These are phyloP conservation scores for Podospora australis DNA, from an alignment of 495 filamentous ascomycete genomes.

Conservation along the genomic window DNA sequence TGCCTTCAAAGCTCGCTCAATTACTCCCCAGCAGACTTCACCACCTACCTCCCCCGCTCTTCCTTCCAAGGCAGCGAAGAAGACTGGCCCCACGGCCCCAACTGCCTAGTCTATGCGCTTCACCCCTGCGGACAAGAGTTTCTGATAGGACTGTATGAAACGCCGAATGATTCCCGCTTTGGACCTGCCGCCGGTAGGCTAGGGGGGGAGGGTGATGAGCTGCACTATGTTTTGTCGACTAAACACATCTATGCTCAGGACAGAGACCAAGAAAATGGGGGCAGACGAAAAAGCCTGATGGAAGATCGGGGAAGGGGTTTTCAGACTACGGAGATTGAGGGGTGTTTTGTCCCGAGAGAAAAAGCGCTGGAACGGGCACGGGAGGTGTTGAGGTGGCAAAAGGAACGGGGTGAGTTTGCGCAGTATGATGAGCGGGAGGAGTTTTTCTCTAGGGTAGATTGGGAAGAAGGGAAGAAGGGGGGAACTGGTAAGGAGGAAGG, in stretches of 20 bases:
- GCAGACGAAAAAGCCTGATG: background rate
- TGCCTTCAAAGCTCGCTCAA: constrained; percentile 24
- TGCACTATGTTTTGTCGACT: constrained; percentile 40
- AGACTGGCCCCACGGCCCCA: constrained; percentile 34
- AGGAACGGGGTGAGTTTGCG: constrained; percentile 24
- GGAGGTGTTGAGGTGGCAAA: constrained; percentile 17
- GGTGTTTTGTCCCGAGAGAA: constrained; percentile 25
- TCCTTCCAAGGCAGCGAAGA: background rate
- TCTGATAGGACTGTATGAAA: constrained; percentile 32
- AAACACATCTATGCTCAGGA: constrained; percentile 34
- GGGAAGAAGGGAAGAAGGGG: background rate
- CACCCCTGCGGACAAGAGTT: constrained; percentile 29
- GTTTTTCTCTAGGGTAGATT: too few relatives aligned
- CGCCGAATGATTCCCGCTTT: too few relatives aligned
- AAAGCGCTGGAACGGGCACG: constrained; percentile 28
- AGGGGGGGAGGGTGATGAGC: too few relatives aligned
- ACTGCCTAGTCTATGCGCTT: constrained; percentile 29
- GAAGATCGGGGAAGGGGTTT: constrained; percentile 12
- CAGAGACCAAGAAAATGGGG: constrained; percentile 1
- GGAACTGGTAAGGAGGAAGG: constrained; percentile 3
- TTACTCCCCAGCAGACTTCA: constrained; percentile 34
- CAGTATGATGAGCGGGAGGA: constrained; percentile 35
- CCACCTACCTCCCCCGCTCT: constrained; percentile 15
- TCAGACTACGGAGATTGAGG: constrained; percentile 34
- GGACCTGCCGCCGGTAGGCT: too few relatives aligned